Evolutionary conservation across 805 yeast species (phyloP).

Genomic region (Candida broadrunensis): DNA sequence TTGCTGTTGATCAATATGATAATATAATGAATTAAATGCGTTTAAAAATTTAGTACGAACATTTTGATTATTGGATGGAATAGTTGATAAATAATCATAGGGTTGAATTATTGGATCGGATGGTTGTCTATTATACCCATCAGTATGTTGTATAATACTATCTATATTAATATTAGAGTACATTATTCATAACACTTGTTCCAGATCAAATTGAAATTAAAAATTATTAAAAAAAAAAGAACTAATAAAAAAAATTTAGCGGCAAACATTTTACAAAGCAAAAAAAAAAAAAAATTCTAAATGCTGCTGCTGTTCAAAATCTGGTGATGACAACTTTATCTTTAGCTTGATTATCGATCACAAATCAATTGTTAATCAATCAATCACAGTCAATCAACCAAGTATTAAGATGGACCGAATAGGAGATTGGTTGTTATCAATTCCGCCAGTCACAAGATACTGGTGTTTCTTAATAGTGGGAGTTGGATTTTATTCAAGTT

Average conservation of each 20-base stretch:
- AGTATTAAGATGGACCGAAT: neutral
- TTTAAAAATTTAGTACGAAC: conserved; percentile 26
- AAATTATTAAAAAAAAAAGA: neutral
- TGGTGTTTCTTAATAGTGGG: conserved; percentile 26
- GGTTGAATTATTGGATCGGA: conserved; percentile 20
- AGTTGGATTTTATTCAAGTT: conserved; percentile 16
- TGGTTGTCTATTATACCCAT: neutral
- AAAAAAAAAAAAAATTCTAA: no score
- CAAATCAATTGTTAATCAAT: no score
- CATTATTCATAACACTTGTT: neutral
- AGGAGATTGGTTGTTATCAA: neutral
- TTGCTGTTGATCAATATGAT: conserved; percentile 20
- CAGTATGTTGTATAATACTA: conserved; percentile 2
- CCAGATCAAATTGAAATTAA: no score
- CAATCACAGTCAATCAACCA: no score
- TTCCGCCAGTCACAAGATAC: conserved; percentile 20
- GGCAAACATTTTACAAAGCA: neutral
- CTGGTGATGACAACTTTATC: neutral
- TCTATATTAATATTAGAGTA: conserved; percentile 1
- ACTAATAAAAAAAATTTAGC: neutral
- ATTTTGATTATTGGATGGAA: conserved; percentile 32
- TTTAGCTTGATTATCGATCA: no score
- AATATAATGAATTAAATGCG: conserved; percentile 33
- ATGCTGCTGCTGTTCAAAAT: no score
- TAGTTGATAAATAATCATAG: conserved; percentile 25